These are phyloP conservation scores for Elongisporangium undulatum DNA, from an alignment of 352 stramenopile genomes.

Conservation along the genomic window DNA sequence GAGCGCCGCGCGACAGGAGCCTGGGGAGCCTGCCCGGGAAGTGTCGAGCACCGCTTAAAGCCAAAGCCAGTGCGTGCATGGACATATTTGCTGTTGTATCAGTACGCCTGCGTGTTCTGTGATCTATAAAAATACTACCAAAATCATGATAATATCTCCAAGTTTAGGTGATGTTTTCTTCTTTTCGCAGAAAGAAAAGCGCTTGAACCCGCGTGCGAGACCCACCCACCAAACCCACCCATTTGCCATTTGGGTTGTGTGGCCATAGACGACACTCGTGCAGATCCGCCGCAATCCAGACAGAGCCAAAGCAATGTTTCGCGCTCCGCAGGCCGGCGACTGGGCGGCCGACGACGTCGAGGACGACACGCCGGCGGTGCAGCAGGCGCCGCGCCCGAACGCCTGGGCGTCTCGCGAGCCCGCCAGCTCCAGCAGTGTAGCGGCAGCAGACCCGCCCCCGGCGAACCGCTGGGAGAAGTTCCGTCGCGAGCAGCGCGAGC, in stretches of 20 bases:
- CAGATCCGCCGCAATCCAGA: neutral
- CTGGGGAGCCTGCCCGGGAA: neutral
- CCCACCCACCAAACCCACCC: neutral
- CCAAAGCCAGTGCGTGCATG: no score
- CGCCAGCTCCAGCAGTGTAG: neutral
- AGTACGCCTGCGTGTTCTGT: neutral
- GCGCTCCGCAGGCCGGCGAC: slow-evolving; percentile 55
- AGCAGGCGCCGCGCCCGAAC: neutral
- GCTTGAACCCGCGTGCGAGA: neutral
- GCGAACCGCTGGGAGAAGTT: neutral
- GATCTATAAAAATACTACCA: neutral
- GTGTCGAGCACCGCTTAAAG: neutral
- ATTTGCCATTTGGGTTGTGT: neutral
- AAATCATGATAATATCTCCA: neutral
- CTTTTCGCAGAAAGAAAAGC: neutral
- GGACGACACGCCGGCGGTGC: slow-evolving; percentile 5
- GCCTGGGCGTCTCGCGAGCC: slow-evolving; percentile 1
- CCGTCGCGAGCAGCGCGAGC: neutral
- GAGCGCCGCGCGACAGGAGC: neutral
- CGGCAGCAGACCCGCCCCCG: neutral
- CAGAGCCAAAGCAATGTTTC: slow-evolving; percentile 44
- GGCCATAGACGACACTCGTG: neutral
- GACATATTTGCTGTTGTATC: neutral
- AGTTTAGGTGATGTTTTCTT: neutral
- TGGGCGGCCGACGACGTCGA: slow-evolving; percentile 78